These are phyloP conservation scores for Hyaloscypha finlandica DNA, from an alignment of 495 filamentous ascomycete species.

Conservation along the genomic window DNA sequence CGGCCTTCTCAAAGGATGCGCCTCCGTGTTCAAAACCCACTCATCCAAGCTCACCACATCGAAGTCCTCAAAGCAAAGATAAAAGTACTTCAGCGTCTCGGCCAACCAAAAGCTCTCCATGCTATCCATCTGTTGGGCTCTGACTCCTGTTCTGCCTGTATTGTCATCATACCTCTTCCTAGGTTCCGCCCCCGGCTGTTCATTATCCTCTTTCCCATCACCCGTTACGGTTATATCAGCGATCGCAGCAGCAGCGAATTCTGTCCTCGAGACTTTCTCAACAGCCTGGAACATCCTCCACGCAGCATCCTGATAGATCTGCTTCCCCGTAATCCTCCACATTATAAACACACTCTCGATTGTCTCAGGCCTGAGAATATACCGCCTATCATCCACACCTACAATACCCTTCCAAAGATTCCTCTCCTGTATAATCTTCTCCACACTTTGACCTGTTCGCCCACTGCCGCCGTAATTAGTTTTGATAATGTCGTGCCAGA, in stretches of 20 bases:
- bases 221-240: constrained; percentile 45
- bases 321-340: constrained; percentile 60
- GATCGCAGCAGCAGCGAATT: constrained; percentile 47
- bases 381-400: constrained; percentile 58
- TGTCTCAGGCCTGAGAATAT: constrained; percentile 68
- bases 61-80: constrained; percentile 71
- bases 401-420: constrained; percentile 61
- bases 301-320: constrained; percentile 55
- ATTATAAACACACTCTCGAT: constrained; percentile 65
- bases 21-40: constrained; percentile 74
- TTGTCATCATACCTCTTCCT: constrained; percentile 34
- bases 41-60: constrained; percentile 78
- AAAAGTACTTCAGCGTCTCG: constrained; percentile 83
- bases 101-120: constrained; percentile 68
- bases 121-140: constrained; percentile 38
- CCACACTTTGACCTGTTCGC: background rate
- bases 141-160: constrained; percentile 31
- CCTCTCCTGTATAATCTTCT: constrained; percentile 44
- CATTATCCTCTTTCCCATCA: background rate
- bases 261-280: constrained; percentile 44
- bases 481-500: constrained; percentile 20
- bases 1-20: constrained; percentile 53
- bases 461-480: background rate
- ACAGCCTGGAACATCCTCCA: constrained; percentile 61
- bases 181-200: background rate